Evolutionary conservation across 2,329 filamentous ascomycete genomes (phyloP).

Genomic region (Pyricularia sp.): DNA sequence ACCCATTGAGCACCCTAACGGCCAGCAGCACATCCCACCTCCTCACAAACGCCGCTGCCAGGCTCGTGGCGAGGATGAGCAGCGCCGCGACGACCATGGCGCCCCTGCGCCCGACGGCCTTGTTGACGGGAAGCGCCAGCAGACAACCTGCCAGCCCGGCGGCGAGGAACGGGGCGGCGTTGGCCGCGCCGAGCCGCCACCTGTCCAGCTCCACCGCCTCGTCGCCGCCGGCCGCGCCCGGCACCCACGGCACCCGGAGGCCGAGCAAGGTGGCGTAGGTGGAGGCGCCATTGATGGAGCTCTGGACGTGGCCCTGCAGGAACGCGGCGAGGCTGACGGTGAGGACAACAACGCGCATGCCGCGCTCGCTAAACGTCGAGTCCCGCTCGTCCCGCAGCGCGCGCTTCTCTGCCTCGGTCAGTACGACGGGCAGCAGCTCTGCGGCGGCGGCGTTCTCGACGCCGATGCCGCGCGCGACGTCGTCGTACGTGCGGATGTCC

Average conservation of each 20-base stretch:
- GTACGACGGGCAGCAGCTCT: conserved; percentile 18
- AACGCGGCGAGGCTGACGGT: conserved; percentile 34
- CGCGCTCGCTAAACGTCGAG: conserved; percentile 25
- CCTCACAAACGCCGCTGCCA: conserved; percentile 23
- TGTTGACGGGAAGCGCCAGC: conserved; percentile 29
- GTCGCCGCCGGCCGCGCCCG: too few relatives aligned
- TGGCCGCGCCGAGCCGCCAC: conserved; percentile 29
- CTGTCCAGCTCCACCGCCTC: conserved; percentile 12
- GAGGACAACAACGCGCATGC: conserved; percentile 29
- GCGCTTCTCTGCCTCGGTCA: conserved; percentile 24
- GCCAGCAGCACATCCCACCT: conserved; percentile 23
- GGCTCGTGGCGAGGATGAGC: conserved; percentile 28
- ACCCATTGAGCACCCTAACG: conserved; percentile 26
- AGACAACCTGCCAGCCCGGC: conserved; percentile 29
- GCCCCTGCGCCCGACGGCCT: conserved; percentile 28
- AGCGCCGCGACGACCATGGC: conserved; percentile 28
- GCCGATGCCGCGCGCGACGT: conserved; percentile 19
- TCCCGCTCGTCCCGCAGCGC: conserved; percentile 28
- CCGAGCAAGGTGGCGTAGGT: conserved; percentile 15
- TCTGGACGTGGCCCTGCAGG: conserved; percentile 34
- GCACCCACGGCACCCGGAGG: not conserved
- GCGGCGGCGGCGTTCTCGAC: conserved; percentile 9
- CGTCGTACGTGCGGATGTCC: conserved; percentile 27
- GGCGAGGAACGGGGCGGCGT: conserved; percentile 28
- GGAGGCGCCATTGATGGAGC: conserved; percentile 31